Base-by-base conservation (phyloP, 805 yeast species). In the Monosporozyma yasuniensis region DNA sequence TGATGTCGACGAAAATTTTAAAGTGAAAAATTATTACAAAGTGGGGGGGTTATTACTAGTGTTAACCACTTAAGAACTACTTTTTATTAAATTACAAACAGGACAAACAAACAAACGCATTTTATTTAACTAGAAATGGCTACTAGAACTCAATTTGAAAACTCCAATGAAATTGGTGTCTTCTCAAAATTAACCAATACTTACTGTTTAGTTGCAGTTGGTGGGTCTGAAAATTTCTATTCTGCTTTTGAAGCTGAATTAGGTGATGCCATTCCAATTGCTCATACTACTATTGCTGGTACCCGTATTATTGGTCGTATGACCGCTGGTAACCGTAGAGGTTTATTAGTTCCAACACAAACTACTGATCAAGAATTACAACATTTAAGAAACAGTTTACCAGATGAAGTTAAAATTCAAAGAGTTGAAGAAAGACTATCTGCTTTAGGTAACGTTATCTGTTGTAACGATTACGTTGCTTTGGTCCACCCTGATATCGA, bases 391-490 rank as follows among this genome's bases (percentile, higher is more conserved):
- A 93, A 93, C 74, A 82, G 95, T 56, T 79, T 93, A 60, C 99
- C 99, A 14, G 99, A 93, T 63, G 71, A 83, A 47, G 96, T 93
- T 58, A 90, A 86, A 71, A 89, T 93, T 61, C 99, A 93, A 73
- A 81, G 99, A 69, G 96, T 95, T 38, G 99, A 93, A 72, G 99
- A 93, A 74, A 82, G 99, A 67, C 75, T 93, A 55, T 86, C 96
- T 47, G 99, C 99, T 12, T 74, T 93, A 57, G 99, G 99, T 61
- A 93, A 93, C 61, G 99, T 93, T 55, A 89, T 93, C 64, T 91
- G 98, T 72, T 91, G 98, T 73, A 93, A 93, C 71, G 99, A 93
- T 70, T 93, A 93, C 67, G 99, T 95, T 61, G 99, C 99, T 3
- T 78, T 93, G 57, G 99, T 93, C 49, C 99, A 93, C 71, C 99